These are phyloP conservation scores for Lactarius deliciosus DNA, from an alignment of 768 basidiomycete species.

Conservation along the genomic window DNA sequence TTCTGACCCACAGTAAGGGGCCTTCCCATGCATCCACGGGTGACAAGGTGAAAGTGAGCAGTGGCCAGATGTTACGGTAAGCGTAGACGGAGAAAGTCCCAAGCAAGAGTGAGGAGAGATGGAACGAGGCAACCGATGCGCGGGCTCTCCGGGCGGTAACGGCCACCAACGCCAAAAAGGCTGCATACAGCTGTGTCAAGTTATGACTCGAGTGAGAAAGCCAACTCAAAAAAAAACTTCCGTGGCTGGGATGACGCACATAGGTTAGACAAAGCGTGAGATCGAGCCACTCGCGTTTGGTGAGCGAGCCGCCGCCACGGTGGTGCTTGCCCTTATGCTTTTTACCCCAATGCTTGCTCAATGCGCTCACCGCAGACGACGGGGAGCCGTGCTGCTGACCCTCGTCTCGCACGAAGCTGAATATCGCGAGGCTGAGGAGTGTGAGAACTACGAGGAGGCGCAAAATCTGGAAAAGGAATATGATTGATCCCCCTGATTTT, in stretches of 20 bases:
- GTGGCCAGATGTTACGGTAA: slow-evolving; percentile 61
- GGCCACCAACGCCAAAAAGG: slow-evolving; percentile 30
- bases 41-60: slow-evolving; percentile 50
- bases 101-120: slow-evolving; percentile 51
- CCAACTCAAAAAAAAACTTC: not conserved
- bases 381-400: slow-evolving; percentile 14
- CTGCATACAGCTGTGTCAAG: slow-evolving; percentile 29
- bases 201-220: not conserved
- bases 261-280: slow-evolving; percentile 36
- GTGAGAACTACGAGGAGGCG: slow-evolving; percentile 47
- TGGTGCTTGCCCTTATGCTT: slow-evolving; percentile 32
- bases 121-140: slow-evolving; percentile 37
- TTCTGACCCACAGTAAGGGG: slow-evolving; percentile 52
- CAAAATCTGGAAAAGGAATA: slow-evolving; percentile 48
- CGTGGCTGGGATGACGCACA: slow-evolving; percentile 31
- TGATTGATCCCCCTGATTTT: slow-evolving; percentile 46
- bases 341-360: slow-evolving; percentile 34
- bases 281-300: slow-evolving; percentile 26
- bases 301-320: not conserved
- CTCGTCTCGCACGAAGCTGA: slow-evolving; percentile 41
- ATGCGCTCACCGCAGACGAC: slow-evolving; percentile 6
- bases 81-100: slow-evolving; percentile 48
- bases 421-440: slow-evolving; percentile 52
- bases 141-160: slow-evolving; percentile 17
- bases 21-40: slow-evolving; percentile 54